Base-by-base conservation (phyloP, 345 rosid species). In the Eucalyptus sideroxylon region DNA sequence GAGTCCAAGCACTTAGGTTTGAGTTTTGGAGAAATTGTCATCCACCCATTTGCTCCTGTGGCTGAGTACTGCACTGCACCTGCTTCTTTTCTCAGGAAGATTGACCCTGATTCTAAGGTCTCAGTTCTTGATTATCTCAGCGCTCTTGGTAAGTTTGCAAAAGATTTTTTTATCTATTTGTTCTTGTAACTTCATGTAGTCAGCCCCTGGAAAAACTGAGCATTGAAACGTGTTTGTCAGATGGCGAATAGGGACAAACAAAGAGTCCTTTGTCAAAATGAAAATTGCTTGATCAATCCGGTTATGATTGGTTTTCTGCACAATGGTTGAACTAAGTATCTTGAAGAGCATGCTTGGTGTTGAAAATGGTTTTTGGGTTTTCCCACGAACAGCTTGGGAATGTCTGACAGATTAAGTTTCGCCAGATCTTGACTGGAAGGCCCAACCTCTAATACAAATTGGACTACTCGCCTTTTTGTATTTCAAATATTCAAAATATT, bases 121-220 rank as follows among this genome's bases (percentile, higher is more conserved):
- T 59, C 92, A 9, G 88, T 90, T 59, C 87, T 86, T 26, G 91
- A 92, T 13, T 91, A 93, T 87, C 92, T 93, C 26, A 89, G 91
- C 89, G 88, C 89, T 59, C 89, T 92, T 5, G 94, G 93, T 91
- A 91, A 80, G n/a, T 67, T 40, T 11, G 44, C 16, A 21, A 77
- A 23, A 6, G 5, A 77, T 6, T 11, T 6, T 6, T 21, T 40
- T 21, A 2, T 77, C 16, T 77, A 8, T 42, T 21, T 23, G 9
- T 40, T 77, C 47, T 77, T 40, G 9, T 77, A 23, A 77, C 47
- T 77, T 77, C 30, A 11, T 40, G 47, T 21, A 6, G 85, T 77
- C 85, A 6, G 85, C 85, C 30, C 4, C 15, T 19, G 83, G 45
- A 19, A 37, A 77, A 77, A 77, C 27, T 11, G 83, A 77, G 47